Evolutionary conservation across 352 stramenopile species (phyloP).

Genomic region (Phytophthora gonapodyides): DNA sequence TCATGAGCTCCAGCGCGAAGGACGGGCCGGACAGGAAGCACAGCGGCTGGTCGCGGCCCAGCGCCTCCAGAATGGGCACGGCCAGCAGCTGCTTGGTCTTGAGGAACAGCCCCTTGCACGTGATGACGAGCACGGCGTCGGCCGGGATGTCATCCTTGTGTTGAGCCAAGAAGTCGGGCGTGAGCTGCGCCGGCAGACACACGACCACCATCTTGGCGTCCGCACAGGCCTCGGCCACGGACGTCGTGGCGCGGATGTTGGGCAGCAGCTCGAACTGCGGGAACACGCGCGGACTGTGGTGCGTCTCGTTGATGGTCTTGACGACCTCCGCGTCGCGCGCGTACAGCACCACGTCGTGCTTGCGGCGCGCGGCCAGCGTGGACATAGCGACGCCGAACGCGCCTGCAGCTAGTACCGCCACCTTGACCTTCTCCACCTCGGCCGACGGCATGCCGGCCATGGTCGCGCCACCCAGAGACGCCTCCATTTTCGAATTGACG

Average conservation of each 20-base stretch:
- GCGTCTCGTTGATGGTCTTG: conserved; percentile 92
- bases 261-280: conserved; percentile 83
- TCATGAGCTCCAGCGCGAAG: conserved; percentile 97
- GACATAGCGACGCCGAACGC: conserved; percentile 97
- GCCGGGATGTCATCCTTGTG: conserved; percentile 89
- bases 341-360: conserved; percentile 93
- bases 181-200: conserved; percentile 96
- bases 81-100: conserved; percentile 96
- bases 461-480: conserved; percentile 47
- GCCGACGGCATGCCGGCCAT: conserved; percentile 74
- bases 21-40: conserved; percentile 95
- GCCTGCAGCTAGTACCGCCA: conserved; percentile 92
- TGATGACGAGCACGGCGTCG: conserved; percentile 92
- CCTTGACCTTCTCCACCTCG: conserved; percentile 80
- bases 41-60: conserved; percentile 93
- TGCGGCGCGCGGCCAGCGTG: conserved; percentile 89
- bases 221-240: conserved; percentile 83
- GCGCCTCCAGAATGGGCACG: conserved; percentile 91
- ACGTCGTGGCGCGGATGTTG: conserved; percentile 88
- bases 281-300: conserved; percentile 93
- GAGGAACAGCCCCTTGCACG: conserved; percentile 96
- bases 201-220: conserved; percentile 95
- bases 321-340: conserved; percentile 80
- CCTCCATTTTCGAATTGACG: conserved; percentile 37
- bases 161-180: conserved; percentile 87